These are phyloP conservation scores for Plantago lanceolata DNA, from an alignment of 305 asterid genomes.

Conservation along the genomic window DNA sequence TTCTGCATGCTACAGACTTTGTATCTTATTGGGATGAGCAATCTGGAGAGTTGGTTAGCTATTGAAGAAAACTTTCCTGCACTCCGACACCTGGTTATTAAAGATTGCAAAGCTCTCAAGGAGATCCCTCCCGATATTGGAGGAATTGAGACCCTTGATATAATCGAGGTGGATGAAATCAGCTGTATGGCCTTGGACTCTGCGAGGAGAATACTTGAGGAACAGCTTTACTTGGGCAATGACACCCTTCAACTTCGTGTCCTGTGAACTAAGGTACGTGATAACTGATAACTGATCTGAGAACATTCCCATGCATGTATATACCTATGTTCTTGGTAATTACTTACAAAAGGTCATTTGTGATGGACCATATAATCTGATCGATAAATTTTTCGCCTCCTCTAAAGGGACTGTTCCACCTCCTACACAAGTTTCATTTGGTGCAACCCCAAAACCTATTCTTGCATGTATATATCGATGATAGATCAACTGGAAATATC, in stretches of 20 bases:
- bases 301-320: too few species aligned
- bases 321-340: too few species aligned
- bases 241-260: not conserved
- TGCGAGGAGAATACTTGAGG: conserved; percentile 18
- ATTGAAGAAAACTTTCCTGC: conserved; percentile 18
- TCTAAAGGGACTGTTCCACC: conserved; percentile 26
- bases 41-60: conserved; percentile 22
- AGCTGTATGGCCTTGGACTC: conserved; percentile 15
- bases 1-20: conserved; percentile 14
- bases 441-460: conserved; percentile 37
- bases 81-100: conserved; percentile 25
- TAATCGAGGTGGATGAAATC: conserved; percentile 21
- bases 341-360: too few species aligned
- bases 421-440: conserved; percentile 44
- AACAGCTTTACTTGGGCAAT: not conserved
- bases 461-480: conserved; percentile 51
- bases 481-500: too few species aligned
- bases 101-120: not conserved
- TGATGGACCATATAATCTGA: too few species aligned
- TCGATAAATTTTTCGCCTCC: not conserved
- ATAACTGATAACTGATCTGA: too few species aligned
- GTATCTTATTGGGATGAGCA: conserved; percentile 5
- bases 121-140: conserved; percentile 27
- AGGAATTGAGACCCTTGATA: conserved; percentile 25
- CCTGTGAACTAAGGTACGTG: too few species aligned